Conservation (phyloP, 345 rosid genomes). For the Linum trigynum region DNA sequence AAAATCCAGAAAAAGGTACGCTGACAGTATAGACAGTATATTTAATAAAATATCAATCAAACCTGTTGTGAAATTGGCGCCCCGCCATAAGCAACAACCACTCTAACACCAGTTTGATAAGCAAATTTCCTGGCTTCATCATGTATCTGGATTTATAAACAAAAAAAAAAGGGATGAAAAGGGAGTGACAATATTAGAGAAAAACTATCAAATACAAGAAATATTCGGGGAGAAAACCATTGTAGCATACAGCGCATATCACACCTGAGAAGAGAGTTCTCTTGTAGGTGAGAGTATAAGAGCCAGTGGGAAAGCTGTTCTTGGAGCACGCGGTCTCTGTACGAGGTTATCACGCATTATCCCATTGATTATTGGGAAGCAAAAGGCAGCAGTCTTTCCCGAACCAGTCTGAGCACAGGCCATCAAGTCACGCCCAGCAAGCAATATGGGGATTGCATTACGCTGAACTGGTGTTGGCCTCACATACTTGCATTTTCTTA, state of each 20-base stretch:
- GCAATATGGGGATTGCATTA: conserved; percentile 23
- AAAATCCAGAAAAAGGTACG: conserved; percentile 1
- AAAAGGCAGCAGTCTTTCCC: conserved; percentile 98
- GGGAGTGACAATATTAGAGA: background rate
- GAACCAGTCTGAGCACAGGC: conserved; percentile 97
- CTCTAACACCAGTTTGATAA: conserved; percentile 96
- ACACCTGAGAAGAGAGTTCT: conserved; percentile 93
- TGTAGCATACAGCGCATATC: conserved; percentile 8
- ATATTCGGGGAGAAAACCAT: background rate
- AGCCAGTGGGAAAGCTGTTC: conserved; percentile 81
- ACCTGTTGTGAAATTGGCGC: conserved; percentile 94
- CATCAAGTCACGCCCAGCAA: conserved; percentile 23
- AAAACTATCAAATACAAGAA: background rate
- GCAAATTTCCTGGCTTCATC: conserved; percentile 95
- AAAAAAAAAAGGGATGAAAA: background rate
- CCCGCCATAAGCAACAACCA: conserved; percentile 97
- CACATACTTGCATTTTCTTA: conserved; percentile 28
- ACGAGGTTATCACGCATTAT: conserved; percentile 39
- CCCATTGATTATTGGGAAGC: conserved; percentile 90
- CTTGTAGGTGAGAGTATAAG: conserved; percentile 97
- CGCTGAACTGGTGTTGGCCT: conserved; percentile 28
- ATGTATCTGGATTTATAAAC: conserved; percentile 60
- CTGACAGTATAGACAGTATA: background rate
- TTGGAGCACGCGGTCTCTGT: conserved; percentile 79
- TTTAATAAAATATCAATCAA: background rate